Evolutionary conservation across 192 early-diverging fungal species (phyloP).

Genomic region (Linnemannia elongata): DNA sequence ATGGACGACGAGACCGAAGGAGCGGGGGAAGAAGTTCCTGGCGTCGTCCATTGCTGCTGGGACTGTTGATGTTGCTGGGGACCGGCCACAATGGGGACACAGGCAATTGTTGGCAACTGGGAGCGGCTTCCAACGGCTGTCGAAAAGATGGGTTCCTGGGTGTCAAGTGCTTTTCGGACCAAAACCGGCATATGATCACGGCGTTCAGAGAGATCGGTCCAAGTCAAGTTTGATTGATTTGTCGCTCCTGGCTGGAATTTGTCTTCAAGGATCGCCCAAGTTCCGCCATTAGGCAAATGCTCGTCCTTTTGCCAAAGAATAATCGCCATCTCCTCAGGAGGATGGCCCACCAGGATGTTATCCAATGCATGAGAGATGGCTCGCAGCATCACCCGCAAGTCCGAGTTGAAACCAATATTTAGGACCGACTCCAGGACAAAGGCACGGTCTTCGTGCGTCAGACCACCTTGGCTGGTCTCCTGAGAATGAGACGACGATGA

Average conservation of each 20-base stretch:
- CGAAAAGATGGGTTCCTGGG: conserved; percentile 47
- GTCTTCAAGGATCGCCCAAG: conserved; percentile 54
- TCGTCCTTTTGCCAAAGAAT: conserved; percentile 56
- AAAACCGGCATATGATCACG: conserved; percentile 56
- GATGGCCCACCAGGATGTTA: conserved; percentile 40
- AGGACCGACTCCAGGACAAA: conserved; percentile 48
- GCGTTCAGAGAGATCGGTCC: conserved; percentile 49
- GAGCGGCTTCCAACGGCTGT: conserved; percentile 52
- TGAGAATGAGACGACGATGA: neutral
- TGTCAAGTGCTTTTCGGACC: conserved; percentile 38
- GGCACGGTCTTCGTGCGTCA: conserved; percentile 35
- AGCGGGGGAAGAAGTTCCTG: neutral
- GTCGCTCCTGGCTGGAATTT: conserved; percentile 39
- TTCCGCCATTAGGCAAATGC: conserved; percentile 23
- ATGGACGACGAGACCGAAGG: neutral
- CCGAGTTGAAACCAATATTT: conserved; percentile 21
- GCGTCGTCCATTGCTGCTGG: neutral
- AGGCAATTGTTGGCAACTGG: conserved; percentile 50
- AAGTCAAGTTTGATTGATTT: conserved; percentile 32
- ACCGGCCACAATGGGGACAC: conserved; percentile 40
- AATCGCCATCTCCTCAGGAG: conserved; percentile 56
- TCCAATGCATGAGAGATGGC: conserved; percentile 46
- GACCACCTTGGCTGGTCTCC: neutral
- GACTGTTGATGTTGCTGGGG: neutral
- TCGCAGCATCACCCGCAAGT: conserved; percentile 37